These are phyloP conservation scores for Aspergillus heteromorphus DNA, from an alignment of 495 filamentous ascomycete genomes.

Conservation along the genomic window DNA sequence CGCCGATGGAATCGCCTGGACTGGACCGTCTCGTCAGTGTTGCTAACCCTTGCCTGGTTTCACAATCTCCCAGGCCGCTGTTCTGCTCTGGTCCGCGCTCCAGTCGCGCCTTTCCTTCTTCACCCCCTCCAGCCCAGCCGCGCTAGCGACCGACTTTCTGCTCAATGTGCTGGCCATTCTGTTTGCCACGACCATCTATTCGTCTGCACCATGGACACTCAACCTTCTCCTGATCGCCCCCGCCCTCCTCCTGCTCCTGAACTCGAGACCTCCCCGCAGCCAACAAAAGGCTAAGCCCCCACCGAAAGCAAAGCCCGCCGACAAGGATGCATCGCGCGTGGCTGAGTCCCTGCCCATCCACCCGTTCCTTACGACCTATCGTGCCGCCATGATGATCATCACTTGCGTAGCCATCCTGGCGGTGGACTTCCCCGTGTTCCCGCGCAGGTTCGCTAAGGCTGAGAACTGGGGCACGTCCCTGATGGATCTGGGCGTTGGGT, in stretches of 20 bases:
- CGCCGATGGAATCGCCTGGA: neutral
- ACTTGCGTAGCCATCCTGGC: slow-evolving; percentile 94
- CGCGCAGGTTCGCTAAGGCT: slow-evolving; percentile 91
- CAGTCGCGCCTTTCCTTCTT: slow-evolving; percentile 88
- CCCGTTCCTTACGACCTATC: slow-evolving; percentile 86
- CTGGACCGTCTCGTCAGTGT: neutral
- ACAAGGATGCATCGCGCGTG: slow-evolving; percentile 10
- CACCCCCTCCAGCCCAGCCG: slow-evolving; percentile 60
- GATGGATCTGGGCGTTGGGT: slow-evolving; percentile 97
- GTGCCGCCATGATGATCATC: slow-evolving; percentile 85
- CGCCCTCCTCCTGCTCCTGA: slow-evolving; percentile 55
- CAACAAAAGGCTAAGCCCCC: slow-evolving; percentile 55
- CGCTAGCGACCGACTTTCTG: slow-evolving; percentile 73
- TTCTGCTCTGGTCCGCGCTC: slow-evolving; percentile 82
- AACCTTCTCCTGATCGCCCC: slow-evolving; percentile 70
- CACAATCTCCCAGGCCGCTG: slow-evolving; percentile 54
- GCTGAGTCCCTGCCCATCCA: slow-evolving; percentile 65
- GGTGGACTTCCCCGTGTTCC: slow-evolving; percentile 91
- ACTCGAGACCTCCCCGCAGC: slow-evolving; percentile 32
- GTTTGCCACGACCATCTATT: slow-evolving; percentile 83
- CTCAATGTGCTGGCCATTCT: slow-evolving; percentile 78
- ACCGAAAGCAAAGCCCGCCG: slow-evolving; percentile 30
- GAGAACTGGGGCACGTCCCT: slow-evolving; percentile 97
- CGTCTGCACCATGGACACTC: slow-evolving; percentile 66
- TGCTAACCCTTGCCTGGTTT: neutral